Evolutionary conservation across 441 rosid genomes (phyloP).

Genomic region (Gossypium lobatum): DNA sequence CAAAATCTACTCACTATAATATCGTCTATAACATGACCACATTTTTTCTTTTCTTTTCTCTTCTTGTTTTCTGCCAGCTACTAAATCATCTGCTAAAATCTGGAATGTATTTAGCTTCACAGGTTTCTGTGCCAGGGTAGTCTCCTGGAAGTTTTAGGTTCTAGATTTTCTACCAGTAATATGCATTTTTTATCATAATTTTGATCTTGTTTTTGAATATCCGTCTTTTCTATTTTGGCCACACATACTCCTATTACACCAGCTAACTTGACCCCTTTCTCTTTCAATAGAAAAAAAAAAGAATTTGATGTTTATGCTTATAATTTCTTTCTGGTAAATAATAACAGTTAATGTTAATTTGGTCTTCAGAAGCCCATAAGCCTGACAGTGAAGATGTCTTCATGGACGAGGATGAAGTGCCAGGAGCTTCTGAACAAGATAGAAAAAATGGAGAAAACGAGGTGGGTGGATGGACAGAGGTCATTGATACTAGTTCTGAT

Average conservation of each 20-base stretch:
- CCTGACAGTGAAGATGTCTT: conserved; percentile 76
- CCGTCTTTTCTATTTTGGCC: not conserved
- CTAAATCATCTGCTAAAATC: not conserved
- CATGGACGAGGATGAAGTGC: conserved; percentile 89
- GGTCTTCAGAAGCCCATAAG: conserved; percentile 53
- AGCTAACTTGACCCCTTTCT: not conserved
- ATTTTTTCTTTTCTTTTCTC: not conserved
- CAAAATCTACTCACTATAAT: not conserved
- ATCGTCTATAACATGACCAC: not conserved
- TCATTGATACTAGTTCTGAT: conserved; percentile 41
- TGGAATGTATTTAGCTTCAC: not conserved
- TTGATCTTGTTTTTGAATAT: not conserved
- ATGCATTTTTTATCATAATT: not conserved
- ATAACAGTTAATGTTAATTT: conserved; percentile 17
- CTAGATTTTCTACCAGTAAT: not conserved
- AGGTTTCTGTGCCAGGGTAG: not conserved
- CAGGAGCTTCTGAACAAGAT: conserved; percentile 44
- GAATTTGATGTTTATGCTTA: not conserved
- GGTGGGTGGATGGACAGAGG: conserved; percentile 60
- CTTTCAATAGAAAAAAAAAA: not conserved
- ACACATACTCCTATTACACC: not conserved
- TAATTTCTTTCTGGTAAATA: not conserved
- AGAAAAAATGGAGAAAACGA: conserved; percentile 48
- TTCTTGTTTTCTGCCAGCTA: not conserved
- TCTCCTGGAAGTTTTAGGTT: conserved; percentile 1